A percentile compares a stretch with the other conserved stretches of the same genome.
Evolutionary conservation across 75 land plant species (phyloP).

Genomic region (Sequoia sempervirens): DNA sequence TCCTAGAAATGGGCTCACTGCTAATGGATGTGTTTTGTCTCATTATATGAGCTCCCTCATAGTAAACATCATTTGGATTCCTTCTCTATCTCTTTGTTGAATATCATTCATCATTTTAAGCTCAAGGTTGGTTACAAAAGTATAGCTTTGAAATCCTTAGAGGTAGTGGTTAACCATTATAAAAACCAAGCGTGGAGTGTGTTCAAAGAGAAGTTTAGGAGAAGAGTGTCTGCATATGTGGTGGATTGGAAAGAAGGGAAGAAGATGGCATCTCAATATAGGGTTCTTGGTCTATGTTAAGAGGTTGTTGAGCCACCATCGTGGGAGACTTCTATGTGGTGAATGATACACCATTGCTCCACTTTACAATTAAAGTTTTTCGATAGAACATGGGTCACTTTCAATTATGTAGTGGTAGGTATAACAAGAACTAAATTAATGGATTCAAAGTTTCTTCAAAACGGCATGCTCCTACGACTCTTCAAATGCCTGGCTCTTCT

Average conservation of each 20-base stretch:
- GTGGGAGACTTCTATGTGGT: conserved; percentile 42
- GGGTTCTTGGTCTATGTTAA: conserved; percentile 30
- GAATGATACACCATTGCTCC: conserved; percentile 20
- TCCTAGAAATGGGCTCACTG: conserved; percentile 2
- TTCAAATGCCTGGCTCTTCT: too few relatives aligned
- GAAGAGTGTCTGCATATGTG: conserved; percentile 37
- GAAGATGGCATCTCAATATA: conserved; percentile 28
- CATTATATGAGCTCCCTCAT: too few relatives aligned
- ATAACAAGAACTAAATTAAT: not conserved
- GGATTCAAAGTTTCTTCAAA: too few relatives aligned
- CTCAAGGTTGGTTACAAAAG: conserved; percentile 20
- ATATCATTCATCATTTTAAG: conserved; percentile 39
- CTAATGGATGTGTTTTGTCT: too few relatives aligned
- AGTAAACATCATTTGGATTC: too few relatives aligned
- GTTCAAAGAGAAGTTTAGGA: conserved; percentile 31
- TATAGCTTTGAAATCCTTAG: not conserved
- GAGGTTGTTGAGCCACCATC: conserved; percentile 18
- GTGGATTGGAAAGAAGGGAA: conserved; percentile 37
- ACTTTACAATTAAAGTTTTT: conserved; percentile 8
- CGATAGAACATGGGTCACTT: not conserved
- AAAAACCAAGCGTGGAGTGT: conserved; percentile 47
- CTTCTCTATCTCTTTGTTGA: not conserved
- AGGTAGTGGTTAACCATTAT: conserved; percentile 42
- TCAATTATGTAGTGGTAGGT: not conserved
- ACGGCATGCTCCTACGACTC: too few relatives aligned